Base-by-base conservation (phyloP, 441 rosid genomes). In the Francoa sonchifolia region DNA sequence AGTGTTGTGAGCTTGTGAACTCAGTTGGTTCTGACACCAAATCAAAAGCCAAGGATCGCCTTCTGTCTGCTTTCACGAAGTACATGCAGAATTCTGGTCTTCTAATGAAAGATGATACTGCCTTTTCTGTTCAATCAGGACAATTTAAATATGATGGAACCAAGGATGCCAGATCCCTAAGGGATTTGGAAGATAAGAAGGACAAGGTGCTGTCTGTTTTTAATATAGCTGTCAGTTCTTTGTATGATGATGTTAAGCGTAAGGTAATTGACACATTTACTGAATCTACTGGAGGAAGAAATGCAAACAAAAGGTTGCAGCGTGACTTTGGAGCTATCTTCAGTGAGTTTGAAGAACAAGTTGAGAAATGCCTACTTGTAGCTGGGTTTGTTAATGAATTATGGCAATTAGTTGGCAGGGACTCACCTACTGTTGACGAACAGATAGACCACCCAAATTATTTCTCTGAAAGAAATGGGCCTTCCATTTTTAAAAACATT, bases 41-140 rank as follows among this genome's bases (percentile, higher is more conserved):
- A 68, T 66, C 67, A 55, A 76, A 74, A 68, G 88, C 87, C 37
- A 85, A 76, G 77, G 95, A 74, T 45, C 85, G 78, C 35, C 84
- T 80, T 63, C 52, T 90, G 59, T 72, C 69, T 57, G 66, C 83
- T 72, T 76, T 85, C 66, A 40, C 63, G 55, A 82, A 80, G 56
- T 74, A 67, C 73, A 74, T 79, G 74, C 87, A 76, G 52, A 74
- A 80, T 67, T 61, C 76, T 39, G 78, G 71, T 55, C 43, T 73
- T 54, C 42, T 70, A 15, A 76, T 60, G 62, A 74, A 65, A 59
- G 82, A 66, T 39, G 79, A 63, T 59, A 38, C 66, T 57, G 38
- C 47, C 62, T 57, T 62, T 49, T 55, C 61, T 42, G 27, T 48
- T 57, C 59, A 58, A 36, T 54, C 44, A 6, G 74, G 61, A 46